A percentile compares a stretch with the other conserved stretches of the same genome.
Evolutionary conservation across 495 filamentous ascomycete species (phyloP).

Genomic region (Glonium stellatum): DNA sequence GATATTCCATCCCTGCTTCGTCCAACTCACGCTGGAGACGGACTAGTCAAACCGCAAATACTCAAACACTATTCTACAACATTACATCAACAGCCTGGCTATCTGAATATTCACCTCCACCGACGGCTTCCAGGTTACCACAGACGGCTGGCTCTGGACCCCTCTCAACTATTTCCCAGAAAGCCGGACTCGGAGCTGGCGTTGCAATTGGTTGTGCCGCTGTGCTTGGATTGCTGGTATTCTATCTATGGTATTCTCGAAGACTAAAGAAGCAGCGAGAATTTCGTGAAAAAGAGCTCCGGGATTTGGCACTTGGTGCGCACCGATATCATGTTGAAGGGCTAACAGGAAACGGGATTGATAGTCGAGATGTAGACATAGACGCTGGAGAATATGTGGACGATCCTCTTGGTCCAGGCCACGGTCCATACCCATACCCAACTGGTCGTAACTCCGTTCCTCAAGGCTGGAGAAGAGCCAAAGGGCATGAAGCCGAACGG

Average conservation of each 20-base stretch:
- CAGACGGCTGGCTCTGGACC: conserved; percentile 12
- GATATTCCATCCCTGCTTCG: conserved; percentile 58
- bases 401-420: conserved; percentile 9
- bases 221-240: conserved; percentile 43
- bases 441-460: neutral
- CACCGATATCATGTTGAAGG: conserved; percentile 30
- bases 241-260: conserved; percentile 54
- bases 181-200: conserved; percentile 66
- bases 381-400: conserved; percentile 16
- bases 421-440: conserved; percentile 5
- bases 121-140: conserved; percentile 10
- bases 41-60: conserved; percentile 34
- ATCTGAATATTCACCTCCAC: conserved; percentile 58
- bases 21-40: conserved; percentile 37
- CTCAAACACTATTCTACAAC: conserved; percentile 64
- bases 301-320: conserved; percentile 46
- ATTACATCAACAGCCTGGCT: conserved; percentile 67
- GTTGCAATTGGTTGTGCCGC: conserved; percentile 60
- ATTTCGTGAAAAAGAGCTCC: conserved; percentile 47
- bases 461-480: conserved; percentile 23
- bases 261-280: conserved; percentile 44
- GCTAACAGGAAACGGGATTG: conserved; percentile 7
- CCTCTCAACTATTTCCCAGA: conserved; percentile 40
- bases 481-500: conserved; percentile 43
- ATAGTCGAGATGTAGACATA: conserved; percentile 13